A percentile compares a stretch with the other conserved stretches of the same genome.
phyloP scores from a whole-genome alignment of 331 rosid genomes.

The Malus hybrid region DNA sequence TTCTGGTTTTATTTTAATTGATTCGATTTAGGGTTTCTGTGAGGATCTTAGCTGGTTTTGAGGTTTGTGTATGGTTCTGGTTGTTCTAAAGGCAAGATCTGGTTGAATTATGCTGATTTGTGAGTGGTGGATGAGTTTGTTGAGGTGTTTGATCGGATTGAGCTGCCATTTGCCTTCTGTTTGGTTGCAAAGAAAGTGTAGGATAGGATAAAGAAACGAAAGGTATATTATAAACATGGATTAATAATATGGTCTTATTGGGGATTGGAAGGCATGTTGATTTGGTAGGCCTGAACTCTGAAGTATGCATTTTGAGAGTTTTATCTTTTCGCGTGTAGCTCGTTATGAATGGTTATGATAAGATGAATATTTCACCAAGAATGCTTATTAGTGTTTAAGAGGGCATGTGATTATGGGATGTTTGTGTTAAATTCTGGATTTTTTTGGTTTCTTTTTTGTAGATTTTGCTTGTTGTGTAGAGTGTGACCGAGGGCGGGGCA shows the following conservation, averaged over 20 bases:
- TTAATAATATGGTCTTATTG: not conserved
- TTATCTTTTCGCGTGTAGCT: not conserved
- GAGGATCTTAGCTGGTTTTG: constrained; percentile 11
- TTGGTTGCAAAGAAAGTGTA: not conserved
- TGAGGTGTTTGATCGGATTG: not conserved
- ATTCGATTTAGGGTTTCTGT: not conserved
- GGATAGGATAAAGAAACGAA: not conserved
- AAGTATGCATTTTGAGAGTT: not conserved
- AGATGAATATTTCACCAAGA: not conserved
- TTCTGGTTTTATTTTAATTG: constrained; percentile 10
- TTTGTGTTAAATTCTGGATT: not conserved
- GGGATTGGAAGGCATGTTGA: not conserved
- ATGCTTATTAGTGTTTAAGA: not conserved
- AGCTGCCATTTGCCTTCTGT: not conserved
- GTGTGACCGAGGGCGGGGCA: constrained; percentile 22
- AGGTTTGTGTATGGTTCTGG: not conserved
- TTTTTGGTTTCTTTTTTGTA: constrained; percentile 5
- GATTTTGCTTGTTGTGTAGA: constrained; percentile 38
- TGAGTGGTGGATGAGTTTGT: not conserved
- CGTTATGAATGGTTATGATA: not conserved
- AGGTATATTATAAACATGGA: not conserved
- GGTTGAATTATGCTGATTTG: not conserved
- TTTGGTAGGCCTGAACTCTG: not conserved
- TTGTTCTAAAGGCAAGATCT: constrained; percentile 7
- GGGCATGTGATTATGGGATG: not conserved